Base-by-base conservation (phyloP, 805 yeast species). In the Alloascoidea africana region DNA sequence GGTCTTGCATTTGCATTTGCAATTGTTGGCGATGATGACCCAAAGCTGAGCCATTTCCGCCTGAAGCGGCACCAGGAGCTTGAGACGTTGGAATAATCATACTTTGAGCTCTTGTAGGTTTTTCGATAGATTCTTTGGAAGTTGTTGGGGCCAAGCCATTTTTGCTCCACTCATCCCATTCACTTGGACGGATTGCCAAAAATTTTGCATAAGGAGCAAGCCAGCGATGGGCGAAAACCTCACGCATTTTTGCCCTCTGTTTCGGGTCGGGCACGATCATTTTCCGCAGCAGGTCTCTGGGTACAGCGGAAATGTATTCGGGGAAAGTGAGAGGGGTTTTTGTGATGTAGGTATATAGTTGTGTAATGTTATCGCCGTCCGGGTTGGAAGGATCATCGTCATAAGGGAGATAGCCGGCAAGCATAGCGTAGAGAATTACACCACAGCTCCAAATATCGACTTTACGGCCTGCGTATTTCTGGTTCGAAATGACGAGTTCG, bases 371-470 rank as follows among this genome's bases (percentile, higher is more conserved):
- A 40, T 87, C 82, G 37, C 96, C 95, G 53, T 89, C 96, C 27
- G 96, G 97, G 52, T 91, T 91, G 39, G 81, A 79, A 15, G 95
- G 91, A 55, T 91, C 98, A 58, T 91, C 98, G 52, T 91, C 98
- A 64, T 85, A 91, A 1, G 98, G 98, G 42, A 91, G 66, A 56
- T 91, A 91, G 2, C 98, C 98, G 0, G 97, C 89, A 36, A 91
- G 65, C 95, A 91, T 91, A 6, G 97, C 96, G 53, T 86, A 91
- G 33, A 91, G 60, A 38, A 91, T 91, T 18, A 91, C 87, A 42
- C 98, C 98, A 49, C 95, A 75, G 0, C 96, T 85, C 98, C 98
- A 91, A 33, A 87, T 80, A 59, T 91, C 98, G 23, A 85, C 96
- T 57, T 85, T 86, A 43, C 85, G 71, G 16, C 95, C 96, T 47